Conservation (phyloP, 257 asterid species). For the Ilex asprella region DNA sequence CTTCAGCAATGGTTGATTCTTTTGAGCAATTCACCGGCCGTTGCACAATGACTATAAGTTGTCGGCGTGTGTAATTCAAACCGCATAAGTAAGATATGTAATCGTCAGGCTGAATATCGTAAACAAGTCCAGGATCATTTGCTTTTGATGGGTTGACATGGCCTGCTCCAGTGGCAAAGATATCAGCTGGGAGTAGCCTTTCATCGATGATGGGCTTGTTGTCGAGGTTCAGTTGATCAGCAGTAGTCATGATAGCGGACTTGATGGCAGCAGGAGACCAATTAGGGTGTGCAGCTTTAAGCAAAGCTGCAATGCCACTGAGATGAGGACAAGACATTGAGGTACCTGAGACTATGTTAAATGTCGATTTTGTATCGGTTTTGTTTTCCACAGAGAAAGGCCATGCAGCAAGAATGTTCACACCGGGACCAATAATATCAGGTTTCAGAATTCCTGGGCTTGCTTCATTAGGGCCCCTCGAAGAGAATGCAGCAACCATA, state of each 20-base stretch:
- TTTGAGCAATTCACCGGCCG: too few relatives aligned
- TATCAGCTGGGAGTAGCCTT: constrained; percentile 18
- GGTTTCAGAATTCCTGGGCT: constrained; percentile 58
- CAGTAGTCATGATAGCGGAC: constrained; percentile 53
- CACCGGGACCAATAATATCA: constrained; percentile 57
- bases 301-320: constrained; percentile 29
- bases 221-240: constrained; percentile 24
- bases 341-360: constrained; percentile 32
- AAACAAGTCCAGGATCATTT: constrained; percentile 41
- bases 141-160: constrained; percentile 43
- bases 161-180: constrained; percentile 40
- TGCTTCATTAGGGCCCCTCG: constrained; percentile 32
- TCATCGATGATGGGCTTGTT: constrained; percentile 25
- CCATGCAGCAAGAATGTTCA: constrained; percentile 50
- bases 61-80: constrained; percentile 24
- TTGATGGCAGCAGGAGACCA: constrained; percentile 49
- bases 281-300: constrained; percentile 29
- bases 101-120: constrained; percentile 35
- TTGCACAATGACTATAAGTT: constrained; percentile 6
- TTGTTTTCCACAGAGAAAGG: constrained; percentile 18
- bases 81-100: constrained; percentile 46
- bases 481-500: constrained; percentile 31
- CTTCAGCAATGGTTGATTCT: too few relatives aligned
- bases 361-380: constrained; percentile 8
- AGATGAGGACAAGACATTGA: constrained; percentile 33